Percentiles rank a stretch among this genome's conserved stretches.
Evolutionary conservation across 2,329 filamentous ascomycete genomes (phyloP).

Genomic region (Chaetomium globosum): DNA sequence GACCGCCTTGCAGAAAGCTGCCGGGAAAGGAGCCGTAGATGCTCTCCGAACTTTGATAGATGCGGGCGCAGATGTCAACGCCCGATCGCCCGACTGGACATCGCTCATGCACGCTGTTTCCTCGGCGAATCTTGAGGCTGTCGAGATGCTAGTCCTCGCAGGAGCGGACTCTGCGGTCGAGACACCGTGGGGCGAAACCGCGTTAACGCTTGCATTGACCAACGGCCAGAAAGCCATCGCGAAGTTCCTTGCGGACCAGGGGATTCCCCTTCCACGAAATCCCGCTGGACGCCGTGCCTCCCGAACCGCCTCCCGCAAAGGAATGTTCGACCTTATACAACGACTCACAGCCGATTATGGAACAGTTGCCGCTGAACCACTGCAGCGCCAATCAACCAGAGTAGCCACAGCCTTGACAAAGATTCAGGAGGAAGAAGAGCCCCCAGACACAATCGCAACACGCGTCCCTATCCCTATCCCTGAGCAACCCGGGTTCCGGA

Average conservation of each 20-base stretch:
- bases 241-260: neutral
- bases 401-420: too few relatives aligned
- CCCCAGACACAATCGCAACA: neutral
- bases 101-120: slow-evolving; percentile 7
- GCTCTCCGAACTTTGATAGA: neutral
- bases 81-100: neutral
- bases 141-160: neutral
- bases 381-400: neutral
- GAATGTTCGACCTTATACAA: neutral
- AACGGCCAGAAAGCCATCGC: slow-evolving; percentile 1
- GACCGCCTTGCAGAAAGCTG: neutral
- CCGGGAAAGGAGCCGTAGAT: neutral
- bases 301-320: neutral
- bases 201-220: neutral
- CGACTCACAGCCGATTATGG: neutral
- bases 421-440: neutral
- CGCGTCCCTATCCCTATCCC: neutral
- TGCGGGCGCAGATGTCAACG: neutral
- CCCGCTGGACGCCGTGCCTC: neutral
- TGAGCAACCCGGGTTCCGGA: neutral
- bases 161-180: neutral
- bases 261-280: neutral
- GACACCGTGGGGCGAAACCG: neutral
- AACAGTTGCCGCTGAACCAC: neutral
- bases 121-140: neutral